These are phyloP conservation scores for Pueraria montana DNA, from an alignment of 306 rosid species.

Conservation along the genomic window DNA sequence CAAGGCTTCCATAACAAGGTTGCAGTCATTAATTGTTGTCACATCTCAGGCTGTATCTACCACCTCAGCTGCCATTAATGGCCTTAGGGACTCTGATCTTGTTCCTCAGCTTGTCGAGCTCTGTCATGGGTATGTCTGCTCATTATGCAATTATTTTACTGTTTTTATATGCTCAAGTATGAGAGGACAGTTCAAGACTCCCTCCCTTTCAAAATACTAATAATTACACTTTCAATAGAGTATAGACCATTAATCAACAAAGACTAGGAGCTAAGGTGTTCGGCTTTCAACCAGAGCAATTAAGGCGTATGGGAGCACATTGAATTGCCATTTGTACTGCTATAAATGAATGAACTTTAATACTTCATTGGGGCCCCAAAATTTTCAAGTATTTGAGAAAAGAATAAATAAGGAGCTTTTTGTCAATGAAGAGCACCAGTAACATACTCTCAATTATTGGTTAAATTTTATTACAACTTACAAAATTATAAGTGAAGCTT, in stretches of 20 bases:
- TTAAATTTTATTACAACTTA: neutral
- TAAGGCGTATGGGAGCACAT: constrained; percentile 26
- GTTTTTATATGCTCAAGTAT: constrained; percentile 20
- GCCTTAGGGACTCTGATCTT: constrained; percentile 87
- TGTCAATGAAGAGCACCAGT: neutral
- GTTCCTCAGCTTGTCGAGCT: constrained; percentile 95
- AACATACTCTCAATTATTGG: neutral
- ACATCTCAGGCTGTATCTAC: constrained; percentile 96
- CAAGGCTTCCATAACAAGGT: constrained; percentile 80
- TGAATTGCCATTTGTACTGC: constrained; percentile 23
- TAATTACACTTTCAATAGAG: neutral
- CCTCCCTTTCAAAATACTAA: neutral
- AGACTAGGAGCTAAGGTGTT: constrained; percentile 26
- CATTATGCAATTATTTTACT: constrained; percentile 26
- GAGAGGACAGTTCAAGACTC: constrained; percentile 2
- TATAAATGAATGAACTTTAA: constrained; percentile 41
- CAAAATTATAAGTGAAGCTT: neutral
- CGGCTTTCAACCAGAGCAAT: constrained; percentile 26
- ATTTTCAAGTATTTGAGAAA: neutral
- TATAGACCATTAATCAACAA: constrained; percentile 29
- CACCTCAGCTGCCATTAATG: constrained; percentile 85
- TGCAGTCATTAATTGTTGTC: constrained; percentile 87
- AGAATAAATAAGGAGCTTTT: constrained; percentile 7
- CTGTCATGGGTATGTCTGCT: constrained; percentile 79
- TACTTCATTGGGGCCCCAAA: constrained; percentile 19